Base-by-base conservation (phyloP, 2,329 filamentous ascomycete species). In the Penicillium janthinellum region DNA sequence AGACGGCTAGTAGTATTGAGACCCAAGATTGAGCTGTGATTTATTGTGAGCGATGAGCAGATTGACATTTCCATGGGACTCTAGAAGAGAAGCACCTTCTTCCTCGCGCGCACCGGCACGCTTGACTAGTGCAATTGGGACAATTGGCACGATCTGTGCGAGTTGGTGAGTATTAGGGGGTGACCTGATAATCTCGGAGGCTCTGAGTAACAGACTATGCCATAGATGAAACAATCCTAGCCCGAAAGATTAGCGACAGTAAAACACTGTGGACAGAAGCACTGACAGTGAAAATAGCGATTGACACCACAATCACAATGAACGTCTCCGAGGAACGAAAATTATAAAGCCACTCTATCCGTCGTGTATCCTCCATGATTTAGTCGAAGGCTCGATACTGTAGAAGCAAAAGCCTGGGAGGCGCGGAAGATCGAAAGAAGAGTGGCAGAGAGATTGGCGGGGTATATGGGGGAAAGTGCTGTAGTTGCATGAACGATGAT, bases 1-100 rank as follows among this genome's bases (percentile, higher is more conserved):
- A 92, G 17, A 87, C 84, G 10, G 88, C 88, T 1, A 92, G 79
- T 6, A 92, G 80, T 12, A 91, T 82, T 0, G 88, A 88, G 8
- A 88, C 84, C 88, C 88, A 91, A 68, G 80, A 82, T 72, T 92
- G 90, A 1, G 89, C 83, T 67, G 49, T 50, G 17, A 7, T 35
- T 28, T 15, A 51, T n/a, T 15, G 54, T 22, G 4, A 42, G 44
- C 17, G 5, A 25, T 11, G 17, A 15, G 10, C 7, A 5, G 42
- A 55, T 38, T 20, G 6, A 10, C n/a, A 44, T 6, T n/a, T 17
- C 17, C 17, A 17, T 52, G 17, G 20, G 25, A 4, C 17, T 12
- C 31, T 31, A 5, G 4, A 49, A 20, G n/a, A 6, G 14, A 11
- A 7, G 12, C 42, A 84, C 72, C 60, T 44, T 73, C 60, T 54